Evolutionary conservation across 106 monocot species (phyloP), one percentile per base, ranked within the genome.

Genomic region (Dendrobium chrysotoxum): DNA sequence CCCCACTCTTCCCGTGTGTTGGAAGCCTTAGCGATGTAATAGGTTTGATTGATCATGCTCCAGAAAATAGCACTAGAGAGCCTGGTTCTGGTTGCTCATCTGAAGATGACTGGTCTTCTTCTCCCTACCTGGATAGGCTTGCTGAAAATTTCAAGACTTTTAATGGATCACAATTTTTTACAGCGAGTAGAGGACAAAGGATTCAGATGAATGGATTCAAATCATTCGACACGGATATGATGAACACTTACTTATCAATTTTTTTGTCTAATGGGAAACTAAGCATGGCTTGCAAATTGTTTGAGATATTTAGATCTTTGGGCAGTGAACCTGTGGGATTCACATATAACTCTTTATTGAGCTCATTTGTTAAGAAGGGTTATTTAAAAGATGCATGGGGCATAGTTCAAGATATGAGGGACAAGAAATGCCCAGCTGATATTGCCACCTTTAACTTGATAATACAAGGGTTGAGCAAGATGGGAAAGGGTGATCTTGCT

Each of bases 181-280:
- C 83, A 8, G 40, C 72, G 30, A 9, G 41, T 18, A 91, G 80
- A 88, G 91, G 95, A 12, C 85, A 66, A 73, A 90, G 95, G 84
- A 87, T 99, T 75, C 83, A 86, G 61, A 87, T 83, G 13, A 88
- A 83, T 75, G 91, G 87, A 40, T 79, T 7, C 23, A 83, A 72
- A 31, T 85, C 91, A 39, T 99, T 99, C 31, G 93, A 99, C 80
- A 53, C 84, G 8, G 95, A 93, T 80, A 93, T 95, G 93, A 80
- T 99, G 7, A 99, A 99, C 75, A 95, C 99, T 18, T 95, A 95
- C 79, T 79, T 99, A 44, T 90, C 92, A n/a, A 94, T 94, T 54
- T 94, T 92, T 79, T 67, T 97, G 26, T 78, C 88, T 0, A 92
- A 91, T 80, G 92, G 92, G 15, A 92, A 91, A 85, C 71, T 97